These are phyloP conservation scores for Talaromyces sp. DNA, from an alignment of 2,329 filamentous ascomycete species.

Conservation along the genomic window DNA sequence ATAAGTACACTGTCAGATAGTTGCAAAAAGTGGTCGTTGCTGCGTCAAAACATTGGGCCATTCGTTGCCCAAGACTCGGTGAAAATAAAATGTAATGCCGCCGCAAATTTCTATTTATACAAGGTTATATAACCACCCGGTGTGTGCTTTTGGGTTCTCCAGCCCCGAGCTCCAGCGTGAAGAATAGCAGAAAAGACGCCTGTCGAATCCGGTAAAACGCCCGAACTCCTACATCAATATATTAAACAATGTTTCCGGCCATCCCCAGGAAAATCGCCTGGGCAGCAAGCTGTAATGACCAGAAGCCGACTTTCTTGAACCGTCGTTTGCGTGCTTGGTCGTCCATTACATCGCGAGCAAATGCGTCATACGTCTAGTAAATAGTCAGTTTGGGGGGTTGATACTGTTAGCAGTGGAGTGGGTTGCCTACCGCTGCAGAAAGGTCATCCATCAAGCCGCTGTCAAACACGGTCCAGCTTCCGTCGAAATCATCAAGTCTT, in stretches of 20 bases:
- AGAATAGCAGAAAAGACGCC: neutral
- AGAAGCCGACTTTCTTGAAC: constrained; percentile 93
- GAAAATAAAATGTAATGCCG: neutral
- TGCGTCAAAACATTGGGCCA: neutral
- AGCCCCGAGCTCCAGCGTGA: neutral
- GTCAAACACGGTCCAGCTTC: constrained; percentile 91
- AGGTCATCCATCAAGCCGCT: constrained; percentile 91
- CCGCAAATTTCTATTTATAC: neutral
- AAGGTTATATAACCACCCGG: neutral
- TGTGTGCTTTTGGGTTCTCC: neutral
- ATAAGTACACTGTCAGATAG: neutral
- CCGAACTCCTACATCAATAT: neutral
- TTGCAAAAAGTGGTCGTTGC: neutral
- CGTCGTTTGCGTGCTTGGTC: constrained; percentile 79
- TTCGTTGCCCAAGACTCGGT: neutral
- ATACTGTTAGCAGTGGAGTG: neutral
- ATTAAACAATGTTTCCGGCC: constrained; percentile 69
- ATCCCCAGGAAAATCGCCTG: constrained; percentile 94
- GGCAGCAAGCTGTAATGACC: constrained; percentile 87
- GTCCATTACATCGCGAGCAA: constrained; percentile 85
- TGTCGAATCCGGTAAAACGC: neutral
- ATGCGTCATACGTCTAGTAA: constrained; percentile 76
- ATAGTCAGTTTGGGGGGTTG: constrained; percentile 8
- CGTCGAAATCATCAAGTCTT: constrained; percentile 81
- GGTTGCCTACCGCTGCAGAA: constrained; percentile 64